Percentiles rank a stretch among this genome's conserved stretches.
Conservation (phyloP, 306 rosid species). For the Adenanthera pavonina region DNA sequence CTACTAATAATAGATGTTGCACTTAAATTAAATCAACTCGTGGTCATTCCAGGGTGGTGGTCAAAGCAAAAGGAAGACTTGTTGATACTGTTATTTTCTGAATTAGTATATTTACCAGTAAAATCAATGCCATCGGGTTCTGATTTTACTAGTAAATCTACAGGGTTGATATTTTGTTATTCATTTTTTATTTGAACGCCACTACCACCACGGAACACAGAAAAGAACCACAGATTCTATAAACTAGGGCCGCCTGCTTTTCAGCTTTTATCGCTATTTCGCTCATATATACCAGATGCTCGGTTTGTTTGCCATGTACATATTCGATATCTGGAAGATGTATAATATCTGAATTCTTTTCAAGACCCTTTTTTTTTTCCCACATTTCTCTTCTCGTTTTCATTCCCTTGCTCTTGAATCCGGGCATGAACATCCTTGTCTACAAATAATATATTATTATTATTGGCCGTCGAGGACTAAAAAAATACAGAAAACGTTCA, state of each 20-base stretch:
- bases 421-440: not conserved
- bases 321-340: not conserved
- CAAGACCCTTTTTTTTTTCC: not conserved
- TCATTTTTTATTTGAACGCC: not conserved
- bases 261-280: not conserved
- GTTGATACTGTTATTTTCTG: not conserved
- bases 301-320: constrained; percentile 27
- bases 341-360: not conserved
- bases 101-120: constrained; percentile 49
- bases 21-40: constrained; percentile 29
- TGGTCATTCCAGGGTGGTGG: not conserved
- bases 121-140: constrained; percentile 48
- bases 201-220: not conserved
- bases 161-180: constrained; percentile 13
- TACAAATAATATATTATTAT: not conserved
- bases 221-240: constrained; percentile 5
- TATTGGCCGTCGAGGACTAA: not conserved
- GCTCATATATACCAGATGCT: constrained; percentile 7
- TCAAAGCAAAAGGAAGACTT: not conserved
- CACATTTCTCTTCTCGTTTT: not conserved
- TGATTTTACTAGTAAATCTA: constrained; percentile 56
- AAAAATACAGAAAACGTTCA: not conserved
- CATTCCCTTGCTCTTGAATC: not conserved
- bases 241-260: not conserved
- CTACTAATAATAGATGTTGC: constrained; percentile 60